phyloP scores from a whole-genome alignment of 805 yeast species.

The Candida montana region DNA sequence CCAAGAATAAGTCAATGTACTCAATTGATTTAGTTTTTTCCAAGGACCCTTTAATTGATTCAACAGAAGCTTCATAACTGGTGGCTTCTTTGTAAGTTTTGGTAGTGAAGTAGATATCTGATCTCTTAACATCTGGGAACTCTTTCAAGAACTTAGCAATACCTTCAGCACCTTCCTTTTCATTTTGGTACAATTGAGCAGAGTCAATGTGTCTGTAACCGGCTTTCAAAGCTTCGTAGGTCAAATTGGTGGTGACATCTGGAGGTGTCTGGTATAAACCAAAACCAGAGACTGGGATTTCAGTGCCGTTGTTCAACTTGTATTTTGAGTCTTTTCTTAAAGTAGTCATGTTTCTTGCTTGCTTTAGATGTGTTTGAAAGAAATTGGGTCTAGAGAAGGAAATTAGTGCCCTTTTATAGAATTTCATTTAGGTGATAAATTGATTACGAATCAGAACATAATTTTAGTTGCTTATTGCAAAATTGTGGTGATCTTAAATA shows the following conservation, averaged over 20 bases:
- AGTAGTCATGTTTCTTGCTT: background rate
- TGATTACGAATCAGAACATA: background rate
- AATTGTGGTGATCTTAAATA: too few species aligned
- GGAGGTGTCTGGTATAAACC: conserved; percentile 22
- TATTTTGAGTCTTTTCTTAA: conserved; percentile 13
- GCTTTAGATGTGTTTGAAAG: background rate
- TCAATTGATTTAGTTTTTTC: conserved; percentile 44
- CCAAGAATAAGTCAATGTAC: conserved; percentile 66
- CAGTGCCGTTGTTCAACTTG: conserved; percentile 17
- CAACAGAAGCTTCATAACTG: conserved; percentile 9
- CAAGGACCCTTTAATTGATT: conserved; percentile 48
- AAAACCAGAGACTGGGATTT: conserved; percentile 22
- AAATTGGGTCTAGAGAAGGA: background rate
- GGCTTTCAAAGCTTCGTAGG: conserved; percentile 19
- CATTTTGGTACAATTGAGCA: conserved; percentile 18
- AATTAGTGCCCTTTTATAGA: background rate
- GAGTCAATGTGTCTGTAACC: conserved; percentile 25
- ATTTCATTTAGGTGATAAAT: background rate
- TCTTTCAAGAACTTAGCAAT: conserved; percentile 20
- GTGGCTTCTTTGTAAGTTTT: conserved; percentile 13
- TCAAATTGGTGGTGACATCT: conserved; percentile 15
- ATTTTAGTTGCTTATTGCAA: too few species aligned
- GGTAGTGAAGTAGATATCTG: conserved; percentile 22
- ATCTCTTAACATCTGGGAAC: conserved; percentile 17
- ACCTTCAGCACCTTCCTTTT: conserved; percentile 18